Base-by-base conservation (phyloP, 108 stramenopile genomes). In the Pinguiococcus pyrenoidosus region DNA sequence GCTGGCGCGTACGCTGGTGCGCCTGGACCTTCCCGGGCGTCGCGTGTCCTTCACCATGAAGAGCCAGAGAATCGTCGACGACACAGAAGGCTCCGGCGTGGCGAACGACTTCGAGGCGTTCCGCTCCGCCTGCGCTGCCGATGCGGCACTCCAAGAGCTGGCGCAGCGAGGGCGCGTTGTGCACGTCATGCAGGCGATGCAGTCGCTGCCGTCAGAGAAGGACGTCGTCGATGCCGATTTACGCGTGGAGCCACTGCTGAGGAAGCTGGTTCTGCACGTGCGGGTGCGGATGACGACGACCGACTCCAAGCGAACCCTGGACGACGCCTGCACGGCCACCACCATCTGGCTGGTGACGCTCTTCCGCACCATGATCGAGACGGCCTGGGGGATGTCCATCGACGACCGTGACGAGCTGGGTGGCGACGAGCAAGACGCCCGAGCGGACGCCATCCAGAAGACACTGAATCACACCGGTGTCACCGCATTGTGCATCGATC, bases 361-460 rank as follows among this genome's bases (percentile, higher is more conserved):
- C 17, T 54, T 62, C 51, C 43, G 61, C 18, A 49, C 52, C 12
- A 54, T 62, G 61, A 62, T 62, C 27, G 61, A 62, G 46, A 33
- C 38, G 29, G 16, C 20, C 35, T 51, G 49, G 61, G 52, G 43
- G 5, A 62, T 62, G 61, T 44, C 28, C 46, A 62, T 62, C 35
- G 40, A 54, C 28, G 61, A 62, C 37, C 42, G 61, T 2, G 61
- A 62, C 37, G 61, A 62, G 34, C 44, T 54, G 13, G 61, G 61
- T 20, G 61, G 37, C 41, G 50, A 62, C 44, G 61, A 62, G 29
- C 32, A 54, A 37, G 61, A 62, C 46, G 27, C 29, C 32, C 37
- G 35, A 1, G 61, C 61, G 16, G 43, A 13, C 4, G 43, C 52
- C 37, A 29, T 62, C 16, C 50, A 51, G 52, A 53, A 46, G 12